A percentile compares a stretch with the other conserved stretches of the same genome.
Evolutionary conservation across 148 eudicot genomes (phyloP).

Genomic region (Camellia japonica): DNA sequence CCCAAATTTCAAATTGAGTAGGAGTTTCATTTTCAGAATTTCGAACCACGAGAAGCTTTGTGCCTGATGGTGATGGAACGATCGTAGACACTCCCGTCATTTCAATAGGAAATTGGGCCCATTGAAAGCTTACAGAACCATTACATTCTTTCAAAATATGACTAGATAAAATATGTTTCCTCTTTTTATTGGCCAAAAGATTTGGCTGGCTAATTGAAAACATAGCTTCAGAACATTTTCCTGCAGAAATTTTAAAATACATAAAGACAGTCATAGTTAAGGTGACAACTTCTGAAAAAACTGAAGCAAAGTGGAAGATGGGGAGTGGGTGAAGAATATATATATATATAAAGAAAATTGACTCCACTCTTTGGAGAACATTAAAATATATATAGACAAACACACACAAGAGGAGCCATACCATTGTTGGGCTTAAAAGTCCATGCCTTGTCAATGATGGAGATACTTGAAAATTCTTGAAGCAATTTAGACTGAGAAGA

Average conservation of each 20-base stretch:
- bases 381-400: background rate
- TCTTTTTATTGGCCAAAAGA: conserved; percentile 73
- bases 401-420: conserved; percentile 19
- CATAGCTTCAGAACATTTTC: conserved; percentile 58
- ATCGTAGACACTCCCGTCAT: conserved; percentile 59
- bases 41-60: conserved; percentile 80
- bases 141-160: conserved; percentile 41
- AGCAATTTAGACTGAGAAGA: conserved; percentile 64
- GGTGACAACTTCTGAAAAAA: conserved; percentile 3
- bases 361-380: background rate
- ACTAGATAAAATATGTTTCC: conserved; percentile 57
- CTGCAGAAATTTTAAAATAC: conserved; percentile 30
- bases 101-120: conserved; percentile 90
- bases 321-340: background rate
- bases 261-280: background rate
- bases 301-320: background rate
- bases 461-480: conserved; percentile 51
- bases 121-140: conserved; percentile 48
- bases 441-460: conserved; percentile 73
- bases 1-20: conserved; percentile 80
- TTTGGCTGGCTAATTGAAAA: conserved; percentile 73
- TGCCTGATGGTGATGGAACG: conserved; percentile 93
- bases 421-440: conserved; percentile 53
- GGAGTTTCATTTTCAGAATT: conserved; percentile 79
- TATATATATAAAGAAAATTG: too few relatives aligned